These are phyloP conservation scores for Allium sativum DNA, from an alignment of 106 monocot species.

Conservation along the genomic window DNA sequence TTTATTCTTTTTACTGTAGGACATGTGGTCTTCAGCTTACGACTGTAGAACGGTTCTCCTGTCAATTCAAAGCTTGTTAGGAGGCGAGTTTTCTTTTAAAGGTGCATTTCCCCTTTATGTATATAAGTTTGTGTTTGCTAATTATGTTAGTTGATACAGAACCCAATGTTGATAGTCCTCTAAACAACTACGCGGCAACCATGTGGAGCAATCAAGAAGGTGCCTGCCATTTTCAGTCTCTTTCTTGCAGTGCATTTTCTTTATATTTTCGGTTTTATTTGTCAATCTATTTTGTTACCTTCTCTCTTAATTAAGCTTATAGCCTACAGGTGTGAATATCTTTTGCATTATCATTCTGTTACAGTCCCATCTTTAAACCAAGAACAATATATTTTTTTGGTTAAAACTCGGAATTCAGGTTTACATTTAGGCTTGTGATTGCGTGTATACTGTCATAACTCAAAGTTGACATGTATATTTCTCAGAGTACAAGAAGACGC, in stretches of 20 bases:
- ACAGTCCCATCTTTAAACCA: background rate
- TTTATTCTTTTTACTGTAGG: constrained; percentile 21
- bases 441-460: background rate
- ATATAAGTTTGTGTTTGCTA: background rate
- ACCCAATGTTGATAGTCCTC: constrained; percentile 71
- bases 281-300: background rate
- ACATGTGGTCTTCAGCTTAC: constrained; percentile 82
- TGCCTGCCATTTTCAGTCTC: constrained; percentile 5
- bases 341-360: background rate
- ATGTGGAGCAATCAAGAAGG: constrained; percentile 76
- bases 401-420: background rate
- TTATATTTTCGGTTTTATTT: background rate
- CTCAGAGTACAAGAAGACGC: constrained; percentile 62
- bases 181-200: constrained; percentile 60
- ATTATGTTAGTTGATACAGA: constrained; percentile 26
- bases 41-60: constrained; percentile 64
- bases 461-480: background rate
- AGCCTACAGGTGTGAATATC: background rate
- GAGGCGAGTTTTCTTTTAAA: constrained; percentile 34
- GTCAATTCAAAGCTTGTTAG: constrained; percentile 78
- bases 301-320: background rate
- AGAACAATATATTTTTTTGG: background rate
- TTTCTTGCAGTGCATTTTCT: background rate
- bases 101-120: background rate
- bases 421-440: background rate